Evolutionary conservation across 2,329 filamentous ascomycete species (phyloP).

Genomic region (Arthrobotrys sphaeroides): DNA sequence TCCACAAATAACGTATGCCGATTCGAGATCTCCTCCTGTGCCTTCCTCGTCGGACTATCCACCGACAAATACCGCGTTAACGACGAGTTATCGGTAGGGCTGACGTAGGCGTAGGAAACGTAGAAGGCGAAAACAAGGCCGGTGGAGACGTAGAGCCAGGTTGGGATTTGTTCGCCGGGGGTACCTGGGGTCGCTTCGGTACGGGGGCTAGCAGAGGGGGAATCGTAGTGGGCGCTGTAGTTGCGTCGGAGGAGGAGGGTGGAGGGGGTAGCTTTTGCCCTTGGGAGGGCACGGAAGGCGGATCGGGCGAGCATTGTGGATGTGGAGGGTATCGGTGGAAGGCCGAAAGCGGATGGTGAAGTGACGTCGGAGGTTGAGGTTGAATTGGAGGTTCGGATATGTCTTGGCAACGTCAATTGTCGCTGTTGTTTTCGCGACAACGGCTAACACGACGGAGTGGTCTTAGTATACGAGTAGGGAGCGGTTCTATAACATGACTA

Average conservation of each 20-base stretch:
- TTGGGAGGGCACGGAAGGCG: constrained; percentile 36
- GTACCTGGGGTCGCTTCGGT: constrained; percentile 6
- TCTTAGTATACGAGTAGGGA: neutral
- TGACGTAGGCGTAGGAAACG: constrained; percentile 40
- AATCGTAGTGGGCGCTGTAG: constrained; percentile 36
- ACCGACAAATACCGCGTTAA: constrained; percentile 28
- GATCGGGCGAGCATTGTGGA: constrained; percentile 38
- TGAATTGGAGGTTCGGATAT: constrained; percentile 14
- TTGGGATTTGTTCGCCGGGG: constrained; percentile 34
- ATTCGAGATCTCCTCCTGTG: constrained; percentile 50
- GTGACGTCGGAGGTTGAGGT: constrained; percentile 19
- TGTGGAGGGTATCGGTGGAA: neutral
- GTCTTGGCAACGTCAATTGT: constrained; percentile 2
- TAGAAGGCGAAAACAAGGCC: constrained; percentile 42
- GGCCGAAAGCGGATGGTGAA: neutral
- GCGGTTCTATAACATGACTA: neutral
- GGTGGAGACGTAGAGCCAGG: constrained; percentile 38
- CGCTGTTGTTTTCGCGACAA: neutral
- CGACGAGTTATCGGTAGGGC: constrained; percentile 30
- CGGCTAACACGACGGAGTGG: neutral
- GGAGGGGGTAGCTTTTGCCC: constrained; percentile 24
- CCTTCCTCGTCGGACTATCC: constrained; percentile 7
- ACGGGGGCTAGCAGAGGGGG: constrained; percentile 23
- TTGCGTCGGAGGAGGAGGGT: constrained; percentile 33
- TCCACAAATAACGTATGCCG: constrained; percentile 41